Conservation (phyloP, 2,329 filamentous ascomycete species). For the Cladophialophora yegresii region DNA sequence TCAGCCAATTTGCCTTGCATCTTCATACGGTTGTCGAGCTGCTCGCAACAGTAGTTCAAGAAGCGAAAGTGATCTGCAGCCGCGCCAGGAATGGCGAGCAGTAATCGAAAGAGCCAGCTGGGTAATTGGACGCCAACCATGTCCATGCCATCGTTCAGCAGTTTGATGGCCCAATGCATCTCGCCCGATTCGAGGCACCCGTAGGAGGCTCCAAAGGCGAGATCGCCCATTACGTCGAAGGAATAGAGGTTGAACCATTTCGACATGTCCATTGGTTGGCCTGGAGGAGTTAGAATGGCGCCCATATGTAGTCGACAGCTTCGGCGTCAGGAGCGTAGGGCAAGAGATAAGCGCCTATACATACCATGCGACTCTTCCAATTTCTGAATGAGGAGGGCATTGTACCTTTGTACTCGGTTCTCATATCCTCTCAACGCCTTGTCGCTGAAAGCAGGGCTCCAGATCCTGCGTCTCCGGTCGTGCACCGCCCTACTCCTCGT, state of each 20-base stretch:
- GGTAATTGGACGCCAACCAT: conserved; percentile 33
- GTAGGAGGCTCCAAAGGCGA: conserved; percentile 42
- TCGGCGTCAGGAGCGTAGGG: neutral
- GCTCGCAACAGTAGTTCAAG: conserved; percentile 42
- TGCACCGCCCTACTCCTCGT: conserved; percentile 43
- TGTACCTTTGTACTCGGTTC: conserved; percentile 42
- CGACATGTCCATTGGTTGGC: conserved; percentile 42
- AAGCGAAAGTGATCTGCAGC: conserved; percentile 42
- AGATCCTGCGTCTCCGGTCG: conserved; percentile 46
- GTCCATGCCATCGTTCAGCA: conserved; percentile 41
- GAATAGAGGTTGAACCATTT: conserved; percentile 43
- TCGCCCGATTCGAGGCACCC: conserved; percentile 39
- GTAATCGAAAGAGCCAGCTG: conserved; percentile 34
- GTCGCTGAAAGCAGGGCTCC: conserved; percentile 48
- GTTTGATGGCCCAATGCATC: conserved; percentile 42
- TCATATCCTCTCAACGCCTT: conserved; percentile 49
- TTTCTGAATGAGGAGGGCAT: conserved; percentile 41
- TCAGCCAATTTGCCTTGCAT: conserved; percentile 34
- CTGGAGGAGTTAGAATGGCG: conserved; percentile 4
- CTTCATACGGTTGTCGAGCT: conserved; percentile 41
- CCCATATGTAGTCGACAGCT: neutral
- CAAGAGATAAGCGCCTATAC: neutral
- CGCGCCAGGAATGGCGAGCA: conserved; percentile 40
- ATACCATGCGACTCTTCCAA: conserved; percentile 38
- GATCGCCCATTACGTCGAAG: conserved; percentile 44